A percentile compares a stretch with the other conserved stretches of the same genome.
These are phyloP conservation scores for Pleurotus tuber-regium DNA, from an alignment of 768 basidiomycete genomes.

Conservation along the genomic window DNA sequence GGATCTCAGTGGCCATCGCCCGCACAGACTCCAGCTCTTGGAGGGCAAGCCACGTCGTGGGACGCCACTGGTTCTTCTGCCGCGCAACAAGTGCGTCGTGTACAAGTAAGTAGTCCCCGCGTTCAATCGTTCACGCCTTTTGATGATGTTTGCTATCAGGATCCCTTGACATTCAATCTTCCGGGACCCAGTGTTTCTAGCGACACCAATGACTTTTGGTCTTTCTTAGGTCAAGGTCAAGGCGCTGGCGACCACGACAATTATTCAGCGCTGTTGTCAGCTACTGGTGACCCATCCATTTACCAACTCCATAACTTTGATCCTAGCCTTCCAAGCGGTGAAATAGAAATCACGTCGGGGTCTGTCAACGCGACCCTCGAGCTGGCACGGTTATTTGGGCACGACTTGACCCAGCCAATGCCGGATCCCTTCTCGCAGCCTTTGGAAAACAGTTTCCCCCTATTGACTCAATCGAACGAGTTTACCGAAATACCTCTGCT, in stretches of 20 bases:
- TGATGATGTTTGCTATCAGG: too few relatives aligned
- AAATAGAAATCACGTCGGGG: background rate
- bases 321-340: slow-evolving; percentile 14
- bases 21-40: background rate
- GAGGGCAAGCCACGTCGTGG: background rate
- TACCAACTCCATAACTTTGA: slow-evolving; percentile 35
- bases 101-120: too few relatives aligned
- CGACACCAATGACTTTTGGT: slow-evolving; percentile 15
- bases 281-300: slow-evolving; percentile 25
- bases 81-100: too few relatives aligned
- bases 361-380: background rate
- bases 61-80: too few relatives aligned
- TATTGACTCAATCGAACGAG: background rate
- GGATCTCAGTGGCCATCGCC: background rate
- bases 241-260: too few relatives aligned
- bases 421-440: background rate
- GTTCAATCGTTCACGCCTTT: too few relatives aligned
- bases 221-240: background rate
- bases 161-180: too few relatives aligned
- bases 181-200: too few relatives aligned
- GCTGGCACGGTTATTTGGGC: background rate
- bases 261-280: too few relatives aligned
- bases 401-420: background rate
- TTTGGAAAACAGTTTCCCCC: background rate
- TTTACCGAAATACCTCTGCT: slow-evolving; percentile 30